Conservation (phyloP, 2,329 filamentous ascomycete species). For the Alternaria atra region DNA sequence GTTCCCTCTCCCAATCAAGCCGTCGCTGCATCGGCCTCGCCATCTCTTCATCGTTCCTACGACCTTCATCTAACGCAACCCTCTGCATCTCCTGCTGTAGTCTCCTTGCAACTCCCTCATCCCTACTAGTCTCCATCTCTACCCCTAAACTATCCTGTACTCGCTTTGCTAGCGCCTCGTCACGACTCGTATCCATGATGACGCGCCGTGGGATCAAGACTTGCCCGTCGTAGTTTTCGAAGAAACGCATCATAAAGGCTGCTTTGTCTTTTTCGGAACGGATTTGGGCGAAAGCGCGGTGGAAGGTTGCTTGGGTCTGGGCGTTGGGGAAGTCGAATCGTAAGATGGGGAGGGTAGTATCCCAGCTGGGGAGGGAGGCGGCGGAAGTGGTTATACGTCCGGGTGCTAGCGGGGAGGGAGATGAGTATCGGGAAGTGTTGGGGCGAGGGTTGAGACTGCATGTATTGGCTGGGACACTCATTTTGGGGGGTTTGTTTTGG, state of each 20-base stretch:
- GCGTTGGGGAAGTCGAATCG: slow-evolving; percentile 3
- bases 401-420: not conserved
- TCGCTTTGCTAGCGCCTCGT: not conserved
- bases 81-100: not conserved
- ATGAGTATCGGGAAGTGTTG: not conserved
- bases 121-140: not conserved
- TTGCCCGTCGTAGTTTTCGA: slow-evolving; percentile 1
- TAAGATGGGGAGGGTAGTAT: not conserved
- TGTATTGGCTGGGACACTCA: not conserved
- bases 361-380: not conserved
- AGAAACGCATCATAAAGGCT: not conserved
- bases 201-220: not conserved
- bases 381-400: not conserved
- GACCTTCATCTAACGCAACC: too few species aligned
- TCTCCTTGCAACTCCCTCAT: not conserved
- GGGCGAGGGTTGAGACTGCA: not conserved
- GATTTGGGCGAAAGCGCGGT: not conserved
- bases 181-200: not conserved
- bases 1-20: not conserved
- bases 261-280: not conserved
- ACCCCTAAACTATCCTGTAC: not conserved
- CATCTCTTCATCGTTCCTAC: not conserved
- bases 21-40: not conserved
- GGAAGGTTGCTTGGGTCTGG: not conserved
- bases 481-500: not conserved